phyloP scores from a whole-genome alignment of 176 grass and related monocot genomes.

The Panicum miliaceum region DNA sequence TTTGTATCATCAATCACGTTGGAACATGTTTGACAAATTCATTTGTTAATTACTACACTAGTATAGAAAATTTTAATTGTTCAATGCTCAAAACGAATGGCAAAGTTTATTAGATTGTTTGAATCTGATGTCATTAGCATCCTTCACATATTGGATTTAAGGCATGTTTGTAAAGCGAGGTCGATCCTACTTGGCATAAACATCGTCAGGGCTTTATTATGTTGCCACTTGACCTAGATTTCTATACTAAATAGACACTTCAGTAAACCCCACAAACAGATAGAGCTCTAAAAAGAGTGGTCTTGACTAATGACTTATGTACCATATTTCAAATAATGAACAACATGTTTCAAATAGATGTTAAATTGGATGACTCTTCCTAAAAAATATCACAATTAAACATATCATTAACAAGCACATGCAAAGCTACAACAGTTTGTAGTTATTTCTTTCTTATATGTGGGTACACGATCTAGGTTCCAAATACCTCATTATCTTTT shows the following conservation, averaged over 20 bases:
- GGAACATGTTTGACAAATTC: not conserved
- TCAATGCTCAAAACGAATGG: no score
- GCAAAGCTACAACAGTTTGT: no score
- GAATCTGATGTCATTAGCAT: not conserved
- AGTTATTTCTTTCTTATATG: not conserved
- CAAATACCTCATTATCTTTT: not conserved
- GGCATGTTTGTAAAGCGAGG: not conserved
- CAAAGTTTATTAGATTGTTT: no score
- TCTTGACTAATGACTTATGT: not conserved
- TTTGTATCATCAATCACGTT: not conserved
- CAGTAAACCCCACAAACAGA: not conserved
- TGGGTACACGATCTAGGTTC: not conserved
- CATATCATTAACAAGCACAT: no score
- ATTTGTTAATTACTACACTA: not conserved
- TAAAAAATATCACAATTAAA: no score
- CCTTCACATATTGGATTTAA: not conserved
- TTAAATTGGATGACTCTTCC: no score
- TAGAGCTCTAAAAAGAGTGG: not conserved
- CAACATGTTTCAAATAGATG: no score
- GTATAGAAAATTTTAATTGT: not conserved
- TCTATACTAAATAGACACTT: no score
- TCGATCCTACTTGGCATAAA: not conserved
- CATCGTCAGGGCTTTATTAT: no score
- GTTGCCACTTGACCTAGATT: no score
- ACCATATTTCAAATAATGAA: not conserved